Base-by-base conservation (phyloP, 352 stramenopile genomes). In the Phytophthora pseudosyringae region DNA sequence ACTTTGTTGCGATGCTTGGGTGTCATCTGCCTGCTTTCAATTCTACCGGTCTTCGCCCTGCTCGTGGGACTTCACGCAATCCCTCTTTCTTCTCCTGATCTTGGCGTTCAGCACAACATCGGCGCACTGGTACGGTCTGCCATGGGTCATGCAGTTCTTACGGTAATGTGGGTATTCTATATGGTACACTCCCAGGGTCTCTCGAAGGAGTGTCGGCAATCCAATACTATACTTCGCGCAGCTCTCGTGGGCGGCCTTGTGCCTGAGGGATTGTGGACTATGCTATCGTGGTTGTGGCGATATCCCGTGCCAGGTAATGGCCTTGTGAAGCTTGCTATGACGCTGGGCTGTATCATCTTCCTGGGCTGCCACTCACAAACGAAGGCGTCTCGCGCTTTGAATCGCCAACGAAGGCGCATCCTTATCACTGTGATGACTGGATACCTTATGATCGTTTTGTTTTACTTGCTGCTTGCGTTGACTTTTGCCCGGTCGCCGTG, bases 381-480 rank as follows among this genome's bases (percentile, higher is more conserved):
- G n/a, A 60, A 51, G 6, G 48, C 39, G 11, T 36, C 25, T 56
- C 38, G 38, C 4, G 29, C 7, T 13, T 21, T 8, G 11, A 54
- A 64, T 53, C 26, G 39, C 8, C 45, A 36, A 7, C 61, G 53
- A 43, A 25, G 29, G 11, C 52, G 61, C 16, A 54, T 41, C 21
- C 33, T 57, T 16, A 60, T 26, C 6, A 57, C 59, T 5, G 45
- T 73, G 25, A 31, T 60, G 32, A 18, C n/a, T 3, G 53, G 35
- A 6, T 64, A 64, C 13, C 33, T 59, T 28, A 10, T 52, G 38
- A 46, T 63, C 15, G 16, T 68, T 10, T 9, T 21, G 18, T 50
- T 74, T 12, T 83, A 65, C 33, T 56, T 78, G 31, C 38, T 63
- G 2, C 33, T 83, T 11, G 47, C 69, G 4, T 26, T 69, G 16